Evolutionary conservation across 1,139 yeast genomes (phyloP).

Genomic region (Nakaseomyces nivariensis): DNA sequence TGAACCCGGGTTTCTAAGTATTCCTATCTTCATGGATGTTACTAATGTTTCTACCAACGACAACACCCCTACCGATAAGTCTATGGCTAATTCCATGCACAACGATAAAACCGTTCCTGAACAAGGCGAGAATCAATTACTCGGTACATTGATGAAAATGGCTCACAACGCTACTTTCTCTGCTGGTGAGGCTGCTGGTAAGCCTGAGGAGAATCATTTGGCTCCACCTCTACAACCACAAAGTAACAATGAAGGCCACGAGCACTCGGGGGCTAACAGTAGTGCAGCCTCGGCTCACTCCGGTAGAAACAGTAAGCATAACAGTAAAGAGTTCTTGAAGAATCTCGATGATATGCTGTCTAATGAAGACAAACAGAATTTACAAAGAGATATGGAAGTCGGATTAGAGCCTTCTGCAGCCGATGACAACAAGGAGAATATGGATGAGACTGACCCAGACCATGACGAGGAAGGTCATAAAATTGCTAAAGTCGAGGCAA

Average conservation of each 20-base stretch:
- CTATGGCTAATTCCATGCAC: not conserved
- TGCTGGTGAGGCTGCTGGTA: not conserved
- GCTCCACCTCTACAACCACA: not conserved
- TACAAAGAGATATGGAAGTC: not conserved
- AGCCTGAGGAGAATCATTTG: not conserved
- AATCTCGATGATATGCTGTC: slow-evolving; percentile 1
- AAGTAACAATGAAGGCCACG: not conserved
- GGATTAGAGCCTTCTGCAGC: not conserved
- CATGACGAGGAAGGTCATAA: not conserved
- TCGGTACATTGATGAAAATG: not conserved
- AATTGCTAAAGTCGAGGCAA: not conserved
- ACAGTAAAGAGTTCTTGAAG: slow-evolving; percentile 1
- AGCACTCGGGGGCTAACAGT: not conserved
- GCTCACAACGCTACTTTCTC: not conserved
- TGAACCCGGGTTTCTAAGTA: slow-evolving; percentile 1
- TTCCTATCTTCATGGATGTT: slow-evolving; percentile 3
- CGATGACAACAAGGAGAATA: not conserved
- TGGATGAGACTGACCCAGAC: not conserved
- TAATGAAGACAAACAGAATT: not conserved
- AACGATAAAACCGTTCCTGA: not conserved
- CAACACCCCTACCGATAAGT: not conserved
- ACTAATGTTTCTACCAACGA: not conserved
- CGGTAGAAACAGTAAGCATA: not conserved
- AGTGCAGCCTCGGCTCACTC: not conserved
- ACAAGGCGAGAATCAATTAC: not conserved